phyloP scores from a whole-genome alignment of 2,329 filamentous ascomycete genomes.

The Cercospora beticola region DNA sequence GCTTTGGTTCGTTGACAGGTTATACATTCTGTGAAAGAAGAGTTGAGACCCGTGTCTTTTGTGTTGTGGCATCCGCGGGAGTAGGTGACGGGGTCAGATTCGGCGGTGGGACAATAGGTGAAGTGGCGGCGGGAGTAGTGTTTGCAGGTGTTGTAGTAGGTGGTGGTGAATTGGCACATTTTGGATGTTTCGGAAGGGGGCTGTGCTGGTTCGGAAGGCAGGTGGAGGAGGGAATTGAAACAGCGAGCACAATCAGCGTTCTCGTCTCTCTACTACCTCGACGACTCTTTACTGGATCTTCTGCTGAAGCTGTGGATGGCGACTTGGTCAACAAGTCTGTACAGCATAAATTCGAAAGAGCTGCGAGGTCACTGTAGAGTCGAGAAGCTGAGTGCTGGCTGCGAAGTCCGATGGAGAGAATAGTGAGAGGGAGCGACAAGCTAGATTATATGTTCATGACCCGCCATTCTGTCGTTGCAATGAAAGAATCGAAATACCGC shows the following conservation, averaged over 20 bases:
- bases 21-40: conserved; percentile 1
- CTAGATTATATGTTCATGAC: background rate
- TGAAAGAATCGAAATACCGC: background rate
- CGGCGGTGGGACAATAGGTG: conserved; percentile 4
- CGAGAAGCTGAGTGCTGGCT: background rate
- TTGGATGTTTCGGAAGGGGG: background rate
- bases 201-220: background rate
- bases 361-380: conserved; percentile 2
- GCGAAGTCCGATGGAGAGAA: background rate
- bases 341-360: background rate
- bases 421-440: background rate
- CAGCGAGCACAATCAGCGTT: background rate
- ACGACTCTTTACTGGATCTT: background rate
- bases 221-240: background rate
- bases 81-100: background rate
- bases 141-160: conserved; percentile 10
- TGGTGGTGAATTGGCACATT: conserved; percentile 9
- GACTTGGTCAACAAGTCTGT: background rate
- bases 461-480: background rate
- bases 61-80: conserved; percentile 10
- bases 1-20: conserved; percentile 1
- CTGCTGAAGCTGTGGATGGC: background rate
- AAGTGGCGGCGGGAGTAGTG: conserved; percentile 6
- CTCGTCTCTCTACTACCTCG: background rate
- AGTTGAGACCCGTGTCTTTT: background rate